Evolutionary conservation across 148 eudicot genomes (phyloP).

Genomic region (Talinum fruticosum): DNA sequence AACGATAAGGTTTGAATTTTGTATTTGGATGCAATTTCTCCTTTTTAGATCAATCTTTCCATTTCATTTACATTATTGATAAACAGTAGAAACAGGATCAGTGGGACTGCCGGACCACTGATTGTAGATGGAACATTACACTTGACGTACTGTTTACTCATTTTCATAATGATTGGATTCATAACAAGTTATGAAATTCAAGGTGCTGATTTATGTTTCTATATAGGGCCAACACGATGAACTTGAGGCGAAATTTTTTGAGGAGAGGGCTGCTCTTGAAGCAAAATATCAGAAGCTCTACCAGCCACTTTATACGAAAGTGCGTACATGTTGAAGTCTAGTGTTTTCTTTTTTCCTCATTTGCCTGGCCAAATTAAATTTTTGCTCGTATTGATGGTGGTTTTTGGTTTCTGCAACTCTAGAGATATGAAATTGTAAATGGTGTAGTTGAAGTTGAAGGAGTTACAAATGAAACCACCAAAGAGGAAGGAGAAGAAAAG

Average conservation of each 20-base stretch:
- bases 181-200: conserved; percentile 11
- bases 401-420: not conserved
- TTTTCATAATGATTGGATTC: not conserved
- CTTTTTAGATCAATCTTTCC: not conserved
- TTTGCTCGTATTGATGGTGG: not conserved
- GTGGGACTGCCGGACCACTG: too few species aligned
- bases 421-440: conserved; percentile 86
- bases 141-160: not conserved
- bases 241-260: conserved; percentile 75
- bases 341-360: not conserved
- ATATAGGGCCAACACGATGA: conserved; percentile 68
- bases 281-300: conserved; percentile 86
- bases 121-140: not conserved
- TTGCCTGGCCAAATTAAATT: not conserved
- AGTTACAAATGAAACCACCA: conserved; percentile 37
- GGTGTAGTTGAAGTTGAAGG: conserved; percentile 75
- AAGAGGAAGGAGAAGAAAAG: conserved; percentile 38
- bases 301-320: conserved; percentile 73
- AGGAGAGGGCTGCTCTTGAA: conserved; percentile 88
- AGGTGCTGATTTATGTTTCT: not conserved
- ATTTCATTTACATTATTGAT: not conserved
- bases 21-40: not conserved
- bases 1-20: not conserved
- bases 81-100: not conserved
- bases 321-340: conserved; percentile 7